Evolutionary conservation across 306 rosid genomes (phyloP), one percentile per base, ranked within the genome.

Genomic region (Castanea mollissima): DNA sequence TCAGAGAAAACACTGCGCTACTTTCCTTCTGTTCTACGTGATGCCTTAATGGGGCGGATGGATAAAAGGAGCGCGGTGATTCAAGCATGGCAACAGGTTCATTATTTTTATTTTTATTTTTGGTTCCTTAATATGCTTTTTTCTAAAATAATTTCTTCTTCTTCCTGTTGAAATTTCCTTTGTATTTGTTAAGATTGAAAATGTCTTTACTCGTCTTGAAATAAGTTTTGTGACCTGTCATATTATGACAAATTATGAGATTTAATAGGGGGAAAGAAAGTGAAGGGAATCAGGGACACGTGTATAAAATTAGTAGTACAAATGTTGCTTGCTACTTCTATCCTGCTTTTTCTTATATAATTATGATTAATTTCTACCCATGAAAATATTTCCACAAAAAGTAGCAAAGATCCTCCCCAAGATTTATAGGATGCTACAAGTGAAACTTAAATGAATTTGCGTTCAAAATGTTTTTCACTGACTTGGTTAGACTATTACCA

Each of bases 1-100:
- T 95, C 99, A 18, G 98, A 95, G 72, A 91, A 90, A 89, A 95
- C 99, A 55, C 86, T 93, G 5, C 86, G 88, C 35, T 83, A 87
- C 89, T 95, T 95, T 80, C 99, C 99, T 76, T 27, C 97, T 25
- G 89, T 91, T 86, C 83, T 95, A 68, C 98, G 94, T 71, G 97
- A 93, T 25, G 89, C 90, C 21, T 83, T 95, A 92, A 82, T 85
- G 74, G 88, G 89, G 44, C 89, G 94, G 58, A 86, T 81, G 34
- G 97, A 93, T 88, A 91, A 90, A 85, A 87, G 96, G 84, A 85
- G 96, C 63, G 86, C 83, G 55, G 90, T 91, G 54, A 91, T 95
- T 85, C 98, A 95, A 87, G 78, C 88, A 73, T 95, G 99, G 99
- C 99, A 93, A 83, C 91, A 91, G 99, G 99, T 95, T 83, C 46